Percentiles rank a stretch among this genome's conserved stretches.
Conservation (phyloP, 73 alveolate genomes). For the Paraurostyla sp. region DNA sequence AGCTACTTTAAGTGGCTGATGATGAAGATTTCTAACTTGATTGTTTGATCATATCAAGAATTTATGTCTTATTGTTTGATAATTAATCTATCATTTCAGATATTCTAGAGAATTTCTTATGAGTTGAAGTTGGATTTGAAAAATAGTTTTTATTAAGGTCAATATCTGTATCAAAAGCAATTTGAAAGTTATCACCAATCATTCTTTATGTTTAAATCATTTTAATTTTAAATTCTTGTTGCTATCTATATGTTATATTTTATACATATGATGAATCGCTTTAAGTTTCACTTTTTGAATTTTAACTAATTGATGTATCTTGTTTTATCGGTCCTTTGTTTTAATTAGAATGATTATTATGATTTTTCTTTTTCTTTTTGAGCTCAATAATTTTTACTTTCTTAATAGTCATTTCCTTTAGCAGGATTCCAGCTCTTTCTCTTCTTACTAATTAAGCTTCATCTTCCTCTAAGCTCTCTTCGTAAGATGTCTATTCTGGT, state of each 20-base stretch:
- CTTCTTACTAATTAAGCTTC: not conserved
- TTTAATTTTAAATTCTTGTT: not conserved
- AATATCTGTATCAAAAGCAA: not conserved
- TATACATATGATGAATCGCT: not conserved
- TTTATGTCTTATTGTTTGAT: not conserved
- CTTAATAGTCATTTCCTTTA: not conserved
- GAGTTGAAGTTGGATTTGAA: constrained; percentile 1
- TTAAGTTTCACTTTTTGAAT: not conserved
- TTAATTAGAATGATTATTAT: not conserved
- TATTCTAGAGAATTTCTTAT: not conserved
- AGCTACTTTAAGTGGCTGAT: too few species aligned
- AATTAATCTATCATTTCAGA: not conserved
- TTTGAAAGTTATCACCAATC: not conserved
- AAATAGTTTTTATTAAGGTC: not conserved
- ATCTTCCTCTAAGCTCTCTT: not conserved
- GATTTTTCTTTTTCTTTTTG: not conserved
- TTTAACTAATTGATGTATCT: not conserved
- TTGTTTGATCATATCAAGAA: not conserved
- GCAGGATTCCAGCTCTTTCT: not conserved
- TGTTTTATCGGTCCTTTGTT: not conserved
- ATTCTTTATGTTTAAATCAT: constrained; percentile 25
- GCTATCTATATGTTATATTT: not conserved
- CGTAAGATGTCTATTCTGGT: not conserved
- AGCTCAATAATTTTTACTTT: not conserved
- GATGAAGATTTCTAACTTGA: not conserved